Evolutionary conservation across 2,329 filamentous ascomycete genomes (phyloP).

Genomic region (Colletotrichum tofieldiae): DNA sequence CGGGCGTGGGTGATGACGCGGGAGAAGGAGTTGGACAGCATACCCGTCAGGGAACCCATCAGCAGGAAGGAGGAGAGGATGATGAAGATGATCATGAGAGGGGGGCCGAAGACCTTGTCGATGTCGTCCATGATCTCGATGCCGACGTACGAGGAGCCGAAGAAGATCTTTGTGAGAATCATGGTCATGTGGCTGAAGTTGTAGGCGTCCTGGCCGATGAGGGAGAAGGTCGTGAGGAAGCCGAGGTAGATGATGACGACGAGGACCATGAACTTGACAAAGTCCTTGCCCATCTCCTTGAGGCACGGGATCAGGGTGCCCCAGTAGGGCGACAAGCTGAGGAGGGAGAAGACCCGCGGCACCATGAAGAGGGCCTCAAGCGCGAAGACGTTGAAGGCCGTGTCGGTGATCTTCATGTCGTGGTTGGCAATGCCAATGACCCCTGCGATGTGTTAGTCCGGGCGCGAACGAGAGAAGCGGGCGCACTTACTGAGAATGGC

Average conservation of each 20-base stretch:
- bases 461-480: too few relatives aligned
- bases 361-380: conserved; percentile 93
- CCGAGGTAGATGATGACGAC: conserved; percentile 88
- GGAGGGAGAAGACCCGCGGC: conserved; percentile 87
- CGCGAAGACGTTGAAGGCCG: conserved; percentile 90
- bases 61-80: conserved; percentile 84
- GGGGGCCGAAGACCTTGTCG: conserved; percentile 71
- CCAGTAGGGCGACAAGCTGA: conserved; percentile 92
- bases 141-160: conserved; percentile 82
- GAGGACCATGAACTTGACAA: conserved; percentile 86
- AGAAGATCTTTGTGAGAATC: conserved; percentile 86
- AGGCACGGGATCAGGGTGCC: conserved; percentile 91
- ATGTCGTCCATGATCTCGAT: conserved; percentile 78
- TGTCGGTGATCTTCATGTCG: conserved; percentile 77
- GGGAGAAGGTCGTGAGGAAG: conserved; percentile 89
- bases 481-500: conserved; percentile 77
- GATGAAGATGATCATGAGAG: conserved; percentile 81
- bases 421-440: conserved; percentile 76
- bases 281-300: conserved; percentile 95
- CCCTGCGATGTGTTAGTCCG: conserved; percentile 59
- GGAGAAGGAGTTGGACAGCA: conserved; percentile 83
- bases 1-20: conserved; percentile 74
- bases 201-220: conserved; percentile 81
- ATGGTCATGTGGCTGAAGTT: conserved; percentile 79
- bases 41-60: conserved; percentile 83